These are phyloP conservation scores for Myxozyma neotropica DNA, from an alignment of 805 yeast species.

Conservation along the genomic window DNA sequence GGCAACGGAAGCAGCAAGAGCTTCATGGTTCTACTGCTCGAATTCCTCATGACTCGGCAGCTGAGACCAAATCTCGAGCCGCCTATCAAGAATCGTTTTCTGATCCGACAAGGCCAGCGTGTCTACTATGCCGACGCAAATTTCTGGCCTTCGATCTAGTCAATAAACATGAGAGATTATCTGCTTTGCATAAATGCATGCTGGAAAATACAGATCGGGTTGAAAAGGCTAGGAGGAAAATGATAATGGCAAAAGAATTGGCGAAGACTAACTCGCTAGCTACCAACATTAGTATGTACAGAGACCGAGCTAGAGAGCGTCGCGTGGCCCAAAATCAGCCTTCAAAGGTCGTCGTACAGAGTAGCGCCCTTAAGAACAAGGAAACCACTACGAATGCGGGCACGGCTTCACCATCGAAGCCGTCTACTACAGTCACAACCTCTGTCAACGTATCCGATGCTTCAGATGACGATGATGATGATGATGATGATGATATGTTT, in stretches of 20 bases:
- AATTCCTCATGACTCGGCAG: too few species aligned
- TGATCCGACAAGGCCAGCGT: constrained; percentile 24
- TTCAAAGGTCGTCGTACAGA: not conserved
- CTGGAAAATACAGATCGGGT: constrained; percentile 4
- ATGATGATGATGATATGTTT: constrained; percentile 20
- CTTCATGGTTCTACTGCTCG: constrained; percentile 24
- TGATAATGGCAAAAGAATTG: constrained; percentile 6
- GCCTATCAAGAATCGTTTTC: constrained; percentile 27
- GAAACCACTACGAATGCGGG: too few species aligned
- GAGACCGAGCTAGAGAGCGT: constrained; percentile 32
- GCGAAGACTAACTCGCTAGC: not conserved
- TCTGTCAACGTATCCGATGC: not conserved
- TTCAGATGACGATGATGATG: too few species aligned
- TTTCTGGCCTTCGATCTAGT: constrained; percentile 25
- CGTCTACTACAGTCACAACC: not conserved
- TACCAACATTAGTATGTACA: not conserved
- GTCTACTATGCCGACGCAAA: constrained; percentile 30
- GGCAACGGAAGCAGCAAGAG: constrained; percentile 33
- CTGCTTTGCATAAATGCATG: constrained; percentile 19
- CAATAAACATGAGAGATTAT: constrained; percentile 30
- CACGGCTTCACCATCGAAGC: not conserved
- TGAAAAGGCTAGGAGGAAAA: constrained; percentile 7
- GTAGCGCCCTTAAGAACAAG: too few species aligned
- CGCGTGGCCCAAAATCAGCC: constrained; percentile 24
- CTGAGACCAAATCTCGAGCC: too few species aligned